phyloP scores from a whole-genome alignment of 2,329 filamentous ascomycete genomes.

The Rutstroemia sp. region DNA sequence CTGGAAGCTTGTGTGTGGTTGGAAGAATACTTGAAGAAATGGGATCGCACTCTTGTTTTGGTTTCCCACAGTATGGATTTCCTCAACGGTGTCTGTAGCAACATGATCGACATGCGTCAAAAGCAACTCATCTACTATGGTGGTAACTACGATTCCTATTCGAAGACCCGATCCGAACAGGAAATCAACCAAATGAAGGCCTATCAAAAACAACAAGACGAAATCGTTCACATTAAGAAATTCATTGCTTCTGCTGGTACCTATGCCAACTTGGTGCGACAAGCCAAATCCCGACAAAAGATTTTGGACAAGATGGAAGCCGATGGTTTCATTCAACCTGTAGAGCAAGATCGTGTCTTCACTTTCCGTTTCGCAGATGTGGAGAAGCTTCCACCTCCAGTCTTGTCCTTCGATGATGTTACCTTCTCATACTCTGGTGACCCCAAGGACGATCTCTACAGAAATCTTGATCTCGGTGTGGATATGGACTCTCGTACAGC shows the following conservation, averaged over 20 bases:
- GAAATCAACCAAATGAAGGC: conserved; percentile 99
- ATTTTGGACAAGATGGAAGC: conserved; percentile 99
- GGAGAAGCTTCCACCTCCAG: conserved; percentile 96
- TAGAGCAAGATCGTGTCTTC: conserved; percentile 79
- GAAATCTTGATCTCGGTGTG: conserved; percentile 94
- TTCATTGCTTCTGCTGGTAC: conserved; percentile 99
- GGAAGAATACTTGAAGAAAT: conserved; percentile 99
- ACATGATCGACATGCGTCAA: conserved; percentile 96
- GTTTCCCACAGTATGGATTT: conserved; percentile 99
- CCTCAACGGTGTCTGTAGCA: conserved; percentile 96
- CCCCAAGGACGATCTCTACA: conserved; percentile 84
- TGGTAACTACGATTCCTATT: conserved; percentile 98
- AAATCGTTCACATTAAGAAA: conserved; percentile 99
- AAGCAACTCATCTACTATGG: conserved; percentile 93
- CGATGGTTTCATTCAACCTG: conserved; percentile 94
- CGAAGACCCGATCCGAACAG: conserved; percentile 89
- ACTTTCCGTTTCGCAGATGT: conserved; percentile 98
- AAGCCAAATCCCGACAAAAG: conserved; percentile 99
- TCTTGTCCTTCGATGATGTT: conserved; percentile 92
- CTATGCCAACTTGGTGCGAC: conserved; percentile 96
- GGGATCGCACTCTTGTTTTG: conserved; percentile 92
- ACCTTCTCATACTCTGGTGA: conserved; percentile 97
- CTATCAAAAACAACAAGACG: conserved; percentile 97
- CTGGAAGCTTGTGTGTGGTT: conserved; percentile 99
- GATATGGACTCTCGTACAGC: conserved; percentile 99